Evolutionary conservation across 345 rosid species (phyloP).

Genomic region (Litchi chinensis): DNA sequence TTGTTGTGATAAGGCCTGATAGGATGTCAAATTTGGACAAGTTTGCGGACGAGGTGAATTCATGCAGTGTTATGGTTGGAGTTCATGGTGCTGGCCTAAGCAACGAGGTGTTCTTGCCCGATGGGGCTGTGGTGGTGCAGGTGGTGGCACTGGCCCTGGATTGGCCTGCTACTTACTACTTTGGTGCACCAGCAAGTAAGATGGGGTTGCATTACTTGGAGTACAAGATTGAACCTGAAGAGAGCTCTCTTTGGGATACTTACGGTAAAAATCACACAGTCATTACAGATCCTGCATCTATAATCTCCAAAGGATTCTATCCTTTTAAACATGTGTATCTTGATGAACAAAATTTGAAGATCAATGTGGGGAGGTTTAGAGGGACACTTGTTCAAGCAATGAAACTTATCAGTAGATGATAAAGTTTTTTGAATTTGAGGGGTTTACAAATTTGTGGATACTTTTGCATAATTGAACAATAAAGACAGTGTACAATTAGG

Average conservation of each 20-base stretch:
- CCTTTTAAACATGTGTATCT: slow-evolving; percentile 58
- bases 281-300: slow-evolving; percentile 50
- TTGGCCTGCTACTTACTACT: slow-evolving; percentile 53
- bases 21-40: slow-evolving; percentile 29
- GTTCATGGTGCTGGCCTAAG: slow-evolving; percentile 90
- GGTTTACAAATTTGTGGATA: no score
- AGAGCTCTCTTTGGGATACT: slow-evolving; percentile 60
- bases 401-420: not conserved
- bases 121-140: slow-evolving; percentile 70
- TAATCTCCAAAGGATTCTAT: slow-evolving; percentile 58
- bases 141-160: slow-evolving; percentile 66
- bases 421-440: no score
- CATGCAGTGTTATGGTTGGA: slow-evolving; percentile 80
- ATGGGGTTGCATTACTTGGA: slow-evolving; percentile 72
- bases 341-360: slow-evolving; percentile 66
- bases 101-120: slow-evolving; percentile 80
- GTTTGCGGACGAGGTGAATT: slow-evolving; percentile 53
- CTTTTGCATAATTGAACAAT: no score
- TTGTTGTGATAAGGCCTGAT: slow-evolving; percentile 50
- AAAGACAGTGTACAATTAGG: no score
- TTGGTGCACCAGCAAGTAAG: slow-evolving; percentile 48
- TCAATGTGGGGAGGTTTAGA: slow-evolving; percentile 64
- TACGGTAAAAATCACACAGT: slow-evolving; percentile 53
- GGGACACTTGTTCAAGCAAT: slow-evolving; percentile 44
- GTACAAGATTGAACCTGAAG: slow-evolving; percentile 55